A percentile compares a stretch with the other conserved stretches of the same genome.
Conservation (phyloP, 805 yeast genomes). For the Kluyveromyces lactis region DNA sequence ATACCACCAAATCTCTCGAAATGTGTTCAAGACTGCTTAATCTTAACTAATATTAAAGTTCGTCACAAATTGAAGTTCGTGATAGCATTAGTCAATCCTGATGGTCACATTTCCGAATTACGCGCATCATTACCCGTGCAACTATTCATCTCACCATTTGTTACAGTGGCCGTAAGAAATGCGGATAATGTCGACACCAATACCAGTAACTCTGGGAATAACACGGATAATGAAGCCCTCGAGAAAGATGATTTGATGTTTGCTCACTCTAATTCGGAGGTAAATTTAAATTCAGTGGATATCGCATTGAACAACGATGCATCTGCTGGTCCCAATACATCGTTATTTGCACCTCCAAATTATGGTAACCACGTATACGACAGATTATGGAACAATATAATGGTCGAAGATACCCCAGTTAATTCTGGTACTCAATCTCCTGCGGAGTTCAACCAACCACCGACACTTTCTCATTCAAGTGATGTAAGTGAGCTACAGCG, state of each 20-base stretch:
- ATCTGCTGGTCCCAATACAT: conserved; percentile 15
- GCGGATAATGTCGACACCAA: conserved; percentile 8
- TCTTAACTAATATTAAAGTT: conserved; percentile 62
- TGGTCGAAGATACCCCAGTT: conserved; percentile 26
- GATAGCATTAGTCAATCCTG: conserved; percentile 73
- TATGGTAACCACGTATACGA: conserved; percentile 79
- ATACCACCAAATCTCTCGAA: conserved; percentile 68
- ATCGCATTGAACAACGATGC: conserved; percentile 6
- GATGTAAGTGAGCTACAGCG: conserved; percentile 29
- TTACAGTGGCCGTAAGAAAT: conserved; percentile 42
- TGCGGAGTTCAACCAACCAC: conserved; percentile 15
- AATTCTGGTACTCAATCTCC: conserved; percentile 28
- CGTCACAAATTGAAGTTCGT: conserved; percentile 82
- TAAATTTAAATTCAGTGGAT: conserved; percentile 15
- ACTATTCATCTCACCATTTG: conserved; percentile 73
- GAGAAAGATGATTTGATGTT: conserved; percentile 35
- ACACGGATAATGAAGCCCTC: conserved; percentile 16
- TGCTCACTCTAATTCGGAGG: conserved; percentile 29
- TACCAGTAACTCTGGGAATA: conserved; percentile 9
- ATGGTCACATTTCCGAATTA: conserved; percentile 86
- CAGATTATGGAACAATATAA: conserved; percentile 60
- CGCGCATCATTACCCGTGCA: conserved; percentile 83
- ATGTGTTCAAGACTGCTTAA: conserved; percentile 82
- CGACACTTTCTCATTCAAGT: conserved; percentile 15
- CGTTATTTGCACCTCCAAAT: conserved; percentile 75